phyloP scores from a whole-genome alignment of 2,329 filamentous ascomycete species.

The Ophiognomonia clavigignenti-juglandacearum region DNA sequence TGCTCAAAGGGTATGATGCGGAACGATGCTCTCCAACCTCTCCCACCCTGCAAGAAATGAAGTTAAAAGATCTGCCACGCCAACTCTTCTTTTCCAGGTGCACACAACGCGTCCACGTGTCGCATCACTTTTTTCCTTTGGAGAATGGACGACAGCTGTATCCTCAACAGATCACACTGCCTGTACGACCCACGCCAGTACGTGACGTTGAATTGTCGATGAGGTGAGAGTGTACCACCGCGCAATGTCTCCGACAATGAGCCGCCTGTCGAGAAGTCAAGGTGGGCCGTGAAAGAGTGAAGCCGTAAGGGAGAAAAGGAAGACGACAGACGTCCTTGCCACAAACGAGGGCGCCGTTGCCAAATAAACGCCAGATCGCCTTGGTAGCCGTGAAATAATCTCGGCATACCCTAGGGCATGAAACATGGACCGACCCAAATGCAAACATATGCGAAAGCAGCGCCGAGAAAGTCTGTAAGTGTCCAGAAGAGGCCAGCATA shows the following conservation, averaged over 20 bases:
- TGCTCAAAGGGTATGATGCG: not conserved
- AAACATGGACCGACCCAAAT: no score
- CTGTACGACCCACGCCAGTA: not conserved
- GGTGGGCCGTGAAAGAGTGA: constrained; percentile 15
- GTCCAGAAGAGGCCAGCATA: no score
- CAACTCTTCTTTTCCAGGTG: not conserved
- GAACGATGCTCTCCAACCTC: not conserved
- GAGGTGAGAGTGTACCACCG: not conserved
- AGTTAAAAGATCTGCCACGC: constrained; percentile 2
- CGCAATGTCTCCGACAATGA: constrained; percentile 9
- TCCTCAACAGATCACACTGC: not conserved
- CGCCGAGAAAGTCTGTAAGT: no score
- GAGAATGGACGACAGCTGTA: constrained; percentile 7
- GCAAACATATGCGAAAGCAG: no score
- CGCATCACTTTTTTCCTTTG: constrained; percentile 7
- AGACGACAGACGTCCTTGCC: constrained; percentile 8
- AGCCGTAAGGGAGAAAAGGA: constrained; percentile 16
- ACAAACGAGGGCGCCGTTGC: not conserved
- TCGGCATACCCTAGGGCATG: no score
- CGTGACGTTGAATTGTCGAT: not conserved
- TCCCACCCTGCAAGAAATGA: not conserved
- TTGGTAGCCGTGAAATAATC: constrained; percentile 40
- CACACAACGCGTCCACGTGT: constrained; percentile 3
- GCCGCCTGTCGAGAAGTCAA: not conserved
- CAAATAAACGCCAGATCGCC: constrained; percentile 39